Evolutionary conservation across 1,284 basidiomycete species (phyloP), one percentile per base, ranked within the genome.

Genomic region (Meripilus lineatus): DNA sequence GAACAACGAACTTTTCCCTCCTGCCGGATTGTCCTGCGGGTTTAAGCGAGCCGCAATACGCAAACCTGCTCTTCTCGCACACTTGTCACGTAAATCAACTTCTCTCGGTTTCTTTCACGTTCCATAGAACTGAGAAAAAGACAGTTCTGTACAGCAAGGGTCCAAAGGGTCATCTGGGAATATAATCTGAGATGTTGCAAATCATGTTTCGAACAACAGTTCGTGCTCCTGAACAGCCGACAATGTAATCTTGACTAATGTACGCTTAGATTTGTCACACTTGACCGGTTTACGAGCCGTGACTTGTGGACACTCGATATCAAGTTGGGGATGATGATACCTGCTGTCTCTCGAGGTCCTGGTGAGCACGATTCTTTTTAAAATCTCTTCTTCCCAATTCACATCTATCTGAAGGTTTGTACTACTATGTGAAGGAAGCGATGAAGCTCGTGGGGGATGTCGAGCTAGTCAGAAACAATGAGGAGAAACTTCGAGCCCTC

Each of bases 41-140:
- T n/a, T n/a, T n/a, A n/a, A n/a, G n/a, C n/a, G n/a, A n/a, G n/a
- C n/a, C n/a, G n/a, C n/a, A n/a, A n/a, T n/a, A n/a, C n/a, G n/a
- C n/a, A n/a, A n/a, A n/a, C n/a, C n/a, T n/a, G n/a, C n/a, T n/a
- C n/a, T n/a, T n/a, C n/a, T n/a, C n/a, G n/a, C n/a, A n/a, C n/a
- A n/a, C n/a, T n/a, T n/a, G n/a, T n/a, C n/a, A n/a, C n/a, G n/a
- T n/a, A n/a, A n/a, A n/a, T n/a, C n/a, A n/a, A n/a, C n/a, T n/a
- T n/a, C n/a, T n/a, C n/a, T n/a, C n/a, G n/a, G n/a, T n/a, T n/a
- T 30, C 10, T 30, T 30, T 8, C 28, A 30, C 28, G 8, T 44
- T 42, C 51, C 5, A 23, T 32, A 20, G 10, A 56, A 13, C 54
- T 63, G 50, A 54, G 47, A 3, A 53, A 58, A 26, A 55, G 56